A percentile compares a stretch with the other conserved stretches of the same genome.
Evolutionary conservation across 1,139 yeast species (phyloP).

Genomic region (Diutina rugosa): DNA sequence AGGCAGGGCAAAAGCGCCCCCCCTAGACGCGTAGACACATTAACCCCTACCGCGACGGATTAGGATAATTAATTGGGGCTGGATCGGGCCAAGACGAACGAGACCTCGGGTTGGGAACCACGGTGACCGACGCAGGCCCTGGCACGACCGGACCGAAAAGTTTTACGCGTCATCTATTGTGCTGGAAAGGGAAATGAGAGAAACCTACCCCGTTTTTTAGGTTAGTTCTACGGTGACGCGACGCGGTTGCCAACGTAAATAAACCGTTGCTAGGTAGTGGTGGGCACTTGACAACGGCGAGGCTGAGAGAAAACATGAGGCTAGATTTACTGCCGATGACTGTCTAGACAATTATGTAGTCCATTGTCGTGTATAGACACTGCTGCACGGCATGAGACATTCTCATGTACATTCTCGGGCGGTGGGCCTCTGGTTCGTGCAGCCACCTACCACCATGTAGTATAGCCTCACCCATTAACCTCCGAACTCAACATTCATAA

Average conservation of each 20-base stretch:
- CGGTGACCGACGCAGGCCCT: neutral
- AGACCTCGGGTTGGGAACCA: neutral
- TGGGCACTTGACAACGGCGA: neutral
- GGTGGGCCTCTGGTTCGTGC: no score
- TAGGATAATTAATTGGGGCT: neutral
- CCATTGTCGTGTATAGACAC: neutral
- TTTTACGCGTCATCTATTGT: neutral
- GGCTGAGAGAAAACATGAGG: neutral
- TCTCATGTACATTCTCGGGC: neutral
- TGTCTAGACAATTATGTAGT: neutral
- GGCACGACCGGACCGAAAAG: neutral
- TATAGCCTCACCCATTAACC: no score
- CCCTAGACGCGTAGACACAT: neutral
- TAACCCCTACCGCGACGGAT: neutral
- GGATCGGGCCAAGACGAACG: neutral
- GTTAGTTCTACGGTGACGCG: neutral
- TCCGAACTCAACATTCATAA: no score
- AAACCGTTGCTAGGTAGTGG: neutral
- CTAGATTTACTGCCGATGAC: neutral
- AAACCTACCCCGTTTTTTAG: neutral
- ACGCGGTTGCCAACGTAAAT: neutral
- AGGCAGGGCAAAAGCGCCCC: neutral
- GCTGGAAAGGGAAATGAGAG: neutral
- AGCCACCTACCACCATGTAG: no score
- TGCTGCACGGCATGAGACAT: neutral